Base-by-base conservation (phyloP, 805 yeast genomes). In the Lipomyces sp. region DNA sequence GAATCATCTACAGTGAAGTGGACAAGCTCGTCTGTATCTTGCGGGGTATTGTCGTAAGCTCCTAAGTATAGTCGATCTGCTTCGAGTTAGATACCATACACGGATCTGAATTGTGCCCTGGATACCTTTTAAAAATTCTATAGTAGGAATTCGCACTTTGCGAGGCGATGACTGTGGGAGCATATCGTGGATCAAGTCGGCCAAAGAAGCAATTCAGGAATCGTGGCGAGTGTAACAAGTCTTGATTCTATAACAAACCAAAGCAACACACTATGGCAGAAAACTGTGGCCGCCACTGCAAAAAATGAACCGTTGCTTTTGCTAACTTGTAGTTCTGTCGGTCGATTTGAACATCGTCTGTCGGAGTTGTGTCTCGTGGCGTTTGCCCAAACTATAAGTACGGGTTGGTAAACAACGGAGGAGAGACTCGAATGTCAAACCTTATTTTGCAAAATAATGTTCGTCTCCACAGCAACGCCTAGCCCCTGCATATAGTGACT, bases 1-100 rank as follows among this genome's bases (percentile, higher is more conserved):
- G 94, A 87, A 71, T 93, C 96, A 74, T 95, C 98, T 2, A 95
- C 90, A 0, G 98, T 92, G 80, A 95, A 93, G 77, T 88, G 90
- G 1, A 90, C 96, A 54, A 87, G 79, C 45, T 88, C 88, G 33
- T 83, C 85, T 1, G 94, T 89, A 76, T 92, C 94, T 62, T 80
- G 82, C 0, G 98, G 99, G 15, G 85, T 80, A 69, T 83, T 80
- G 75, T 92, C 97, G 76, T 86, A 93, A 3, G 97, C 96, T 4
- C 97, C 98, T 8, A 94, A 85, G 75, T 95, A 95, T 37, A 94
- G 90, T 64, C 96, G 87, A 67, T 78, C 80, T 68, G 53, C 34
- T 37, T 45, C 53, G 24, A 63, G 63, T 60, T 56, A 65, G 24
- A 29, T 13, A n/a, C 7, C 42, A 42, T 42, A 2, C 15, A 11